Conservation (phyloP, 768 basidiomycete species). For the Phlebiopsis flavidoalba region DNA sequence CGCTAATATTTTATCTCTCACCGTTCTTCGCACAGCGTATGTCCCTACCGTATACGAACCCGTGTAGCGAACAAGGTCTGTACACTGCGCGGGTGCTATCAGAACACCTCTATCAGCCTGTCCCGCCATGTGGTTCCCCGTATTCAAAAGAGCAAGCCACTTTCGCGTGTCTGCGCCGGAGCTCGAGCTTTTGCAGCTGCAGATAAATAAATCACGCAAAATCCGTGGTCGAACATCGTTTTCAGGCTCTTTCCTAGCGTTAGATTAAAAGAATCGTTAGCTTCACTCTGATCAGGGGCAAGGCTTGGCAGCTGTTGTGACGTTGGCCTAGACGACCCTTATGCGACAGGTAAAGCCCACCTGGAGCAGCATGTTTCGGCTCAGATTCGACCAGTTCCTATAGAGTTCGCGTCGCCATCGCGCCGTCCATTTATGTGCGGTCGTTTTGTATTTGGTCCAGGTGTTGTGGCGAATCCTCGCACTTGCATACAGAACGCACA, state of each 20-base stretch:
- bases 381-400: no score
- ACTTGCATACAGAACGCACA: no score
- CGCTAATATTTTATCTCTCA: neutral
- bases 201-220: neutral
- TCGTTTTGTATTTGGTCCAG: no score
- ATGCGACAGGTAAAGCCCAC: neutral
- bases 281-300: neutral
- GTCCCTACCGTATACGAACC: neutral
- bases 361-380: no score
- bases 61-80: slow-evolving; percentile 2
- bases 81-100: slow-evolving; percentile 4
- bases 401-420: neutral
- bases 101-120: slow-evolving; percentile 5
- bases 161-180: neutral
- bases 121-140: neutral
- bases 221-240: neutral
- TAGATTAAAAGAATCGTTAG: neutral
- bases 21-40: neutral
- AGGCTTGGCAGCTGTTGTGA: neutral
- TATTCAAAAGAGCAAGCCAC: no score
- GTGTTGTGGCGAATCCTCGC: no score
- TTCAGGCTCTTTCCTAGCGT: no score
- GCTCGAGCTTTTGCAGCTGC: neutral
- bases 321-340: neutral
- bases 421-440: neutral